phyloP scores from a whole-genome alignment of 768 basidiomycete species.

The Suillus decipiens region DNA sequence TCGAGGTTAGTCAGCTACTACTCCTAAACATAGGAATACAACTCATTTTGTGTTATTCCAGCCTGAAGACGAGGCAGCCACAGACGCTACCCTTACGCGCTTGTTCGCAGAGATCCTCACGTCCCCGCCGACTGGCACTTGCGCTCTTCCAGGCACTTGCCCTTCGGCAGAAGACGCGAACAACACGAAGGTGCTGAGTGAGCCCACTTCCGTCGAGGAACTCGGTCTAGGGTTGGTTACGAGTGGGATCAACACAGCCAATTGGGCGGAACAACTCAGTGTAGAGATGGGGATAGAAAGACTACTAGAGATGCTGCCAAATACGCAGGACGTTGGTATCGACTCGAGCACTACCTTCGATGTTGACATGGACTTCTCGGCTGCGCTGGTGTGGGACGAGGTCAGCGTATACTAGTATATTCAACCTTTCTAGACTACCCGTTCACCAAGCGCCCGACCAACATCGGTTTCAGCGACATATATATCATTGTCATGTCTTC shows the following conservation, averaged over 20 bases:
- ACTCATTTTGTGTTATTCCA: constrained; percentile 22
- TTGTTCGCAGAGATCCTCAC: constrained; percentile 38
- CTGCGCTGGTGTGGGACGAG: constrained; percentile 30
- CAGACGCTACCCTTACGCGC: constrained; percentile 33
- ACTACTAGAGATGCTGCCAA: constrained; percentile 55
- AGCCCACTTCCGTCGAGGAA: constrained; percentile 15
- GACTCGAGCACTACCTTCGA: constrained; percentile 24
- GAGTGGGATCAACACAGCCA: constrained; percentile 21
- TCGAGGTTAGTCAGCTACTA: constrained; percentile 38
- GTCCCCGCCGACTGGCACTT: constrained; percentile 33
- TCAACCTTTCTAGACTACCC: not conserved
- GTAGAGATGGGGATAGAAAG: constrained; percentile 62
- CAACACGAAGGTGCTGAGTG: constrained; percentile 26
- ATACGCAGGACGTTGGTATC: constrained; percentile 29
- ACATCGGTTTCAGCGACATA: constrained; percentile 15
- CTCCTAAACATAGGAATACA: constrained; percentile 22
- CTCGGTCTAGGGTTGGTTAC: constrained; percentile 21
- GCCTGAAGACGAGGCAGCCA: constrained; percentile 57
- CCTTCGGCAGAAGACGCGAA: constrained; percentile 33
- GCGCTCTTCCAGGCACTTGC: constrained; percentile 34
- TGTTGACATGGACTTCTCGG: constrained; percentile 32
- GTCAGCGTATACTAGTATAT: constrained; percentile 28
- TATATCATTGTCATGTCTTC: constrained; percentile 15
- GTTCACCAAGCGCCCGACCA: constrained; percentile 9
- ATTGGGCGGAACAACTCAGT: constrained; percentile 30